Conservation (phyloP, 805 yeast genomes). For the Metschnikowia borealis region DNA sequence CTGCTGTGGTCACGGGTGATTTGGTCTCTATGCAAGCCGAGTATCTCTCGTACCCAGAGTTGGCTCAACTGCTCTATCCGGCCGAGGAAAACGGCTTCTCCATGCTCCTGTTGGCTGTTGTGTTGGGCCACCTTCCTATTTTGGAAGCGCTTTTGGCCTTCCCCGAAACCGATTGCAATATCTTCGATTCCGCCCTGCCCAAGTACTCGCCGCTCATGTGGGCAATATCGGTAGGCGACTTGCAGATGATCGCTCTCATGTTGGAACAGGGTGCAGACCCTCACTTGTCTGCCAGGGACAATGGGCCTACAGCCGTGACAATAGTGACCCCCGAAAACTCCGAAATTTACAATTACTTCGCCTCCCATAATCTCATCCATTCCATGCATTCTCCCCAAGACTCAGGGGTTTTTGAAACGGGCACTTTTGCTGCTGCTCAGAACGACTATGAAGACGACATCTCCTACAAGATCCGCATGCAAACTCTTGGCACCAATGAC, state of each 20-base stretch:
- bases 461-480: constrained; percentile 31
- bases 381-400: constrained; percentile 11
- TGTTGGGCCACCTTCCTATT: constrained; percentile 46
- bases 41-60: constrained; percentile 20
- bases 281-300: constrained; percentile 31
- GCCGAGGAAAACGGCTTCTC: constrained; percentile 30
- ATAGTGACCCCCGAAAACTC: constrained; percentile 50
- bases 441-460: constrained; percentile 35
- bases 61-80: constrained; percentile 21
- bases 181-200: constrained; percentile 42
- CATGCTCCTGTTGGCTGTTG: constrained; percentile 48
- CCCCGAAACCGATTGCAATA: constrained; percentile 46
- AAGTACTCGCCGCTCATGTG: constrained; percentile 78
- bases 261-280: constrained; percentile 65
- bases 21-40: constrained; percentile 29
- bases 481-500: constrained; percentile 24
- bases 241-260: constrained; percentile 51
- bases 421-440: constrained; percentile 11
- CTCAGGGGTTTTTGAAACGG: constrained; percentile 7
- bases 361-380: constrained; percentile 42
- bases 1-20: constrained; percentile 38
- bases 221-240: constrained; percentile 66
- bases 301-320: constrained; percentile 50
- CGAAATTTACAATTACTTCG: constrained; percentile 55
- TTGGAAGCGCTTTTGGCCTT: constrained; percentile 44